Conservation (phyloP, 176 grass and related monocot species). For the Avena sativa region DNA sequence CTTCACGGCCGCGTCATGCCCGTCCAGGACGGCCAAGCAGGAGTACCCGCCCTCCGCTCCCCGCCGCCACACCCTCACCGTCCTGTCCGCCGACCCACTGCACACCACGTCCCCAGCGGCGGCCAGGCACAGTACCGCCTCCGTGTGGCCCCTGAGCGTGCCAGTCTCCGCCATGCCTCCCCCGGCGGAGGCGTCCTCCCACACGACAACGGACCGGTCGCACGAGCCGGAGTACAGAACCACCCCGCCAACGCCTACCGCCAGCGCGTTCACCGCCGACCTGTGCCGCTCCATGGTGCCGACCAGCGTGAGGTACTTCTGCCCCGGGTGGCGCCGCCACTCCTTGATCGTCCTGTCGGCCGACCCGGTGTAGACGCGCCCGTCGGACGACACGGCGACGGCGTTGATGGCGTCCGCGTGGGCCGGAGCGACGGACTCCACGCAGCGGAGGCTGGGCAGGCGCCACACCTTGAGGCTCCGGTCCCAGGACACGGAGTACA, state of each 20-base stretch:
- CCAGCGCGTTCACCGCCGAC: slow-evolving; percentile 70
- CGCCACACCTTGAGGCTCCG: slow-evolving; percentile 75
- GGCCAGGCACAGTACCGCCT: slow-evolving; percentile 66
- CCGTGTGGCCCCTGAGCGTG: slow-evolving; percentile 54
- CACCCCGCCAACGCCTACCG: slow-evolving; percentile 47
- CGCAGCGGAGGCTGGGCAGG: slow-evolving; percentile 52
- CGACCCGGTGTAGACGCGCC: slow-evolving; percentile 66
- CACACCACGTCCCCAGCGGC: slow-evolving; percentile 52
- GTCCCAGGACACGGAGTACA: slow-evolving; percentile 96
- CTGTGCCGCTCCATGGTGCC: slow-evolving; percentile 55
- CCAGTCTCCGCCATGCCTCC: slow-evolving; percentile 36
- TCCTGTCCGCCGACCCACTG: slow-evolving; percentile 77
- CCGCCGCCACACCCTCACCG: slow-evolving; percentile 68
- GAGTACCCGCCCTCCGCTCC: slow-evolving; percentile 43
- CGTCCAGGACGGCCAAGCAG: slow-evolving; percentile 67
- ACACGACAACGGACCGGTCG: slow-evolving; percentile 66
- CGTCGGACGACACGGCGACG: slow-evolving; percentile 55
- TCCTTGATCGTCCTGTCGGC: slow-evolving; percentile 62
- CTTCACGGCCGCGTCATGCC: slow-evolving; percentile 76
- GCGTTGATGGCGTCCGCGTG: slow-evolving; percentile 87
- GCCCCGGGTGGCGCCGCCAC: slow-evolving; percentile 43
- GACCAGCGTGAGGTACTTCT: slow-evolving; percentile 47
- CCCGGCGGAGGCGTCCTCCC: slow-evolving; percentile 37
- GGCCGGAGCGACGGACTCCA: slow-evolving; percentile 56
- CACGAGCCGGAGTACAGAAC: slow-evolving; percentile 76